Conservation (phyloP, 169 alveolate species). For the Eimeria acervulina region DNA sequence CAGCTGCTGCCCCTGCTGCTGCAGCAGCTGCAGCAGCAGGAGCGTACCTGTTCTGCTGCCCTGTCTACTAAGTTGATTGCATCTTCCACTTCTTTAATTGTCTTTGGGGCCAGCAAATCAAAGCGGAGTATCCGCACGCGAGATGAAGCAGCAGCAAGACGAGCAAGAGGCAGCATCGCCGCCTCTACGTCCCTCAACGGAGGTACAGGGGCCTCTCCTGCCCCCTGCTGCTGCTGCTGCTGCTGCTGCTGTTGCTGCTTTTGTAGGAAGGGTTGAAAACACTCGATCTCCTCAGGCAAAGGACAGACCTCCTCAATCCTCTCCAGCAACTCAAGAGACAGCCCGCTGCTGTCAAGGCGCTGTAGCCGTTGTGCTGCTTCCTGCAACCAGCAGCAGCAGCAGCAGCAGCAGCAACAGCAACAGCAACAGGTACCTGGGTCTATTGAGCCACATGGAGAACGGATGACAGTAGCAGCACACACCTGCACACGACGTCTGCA, state of each 20-base stretch:
- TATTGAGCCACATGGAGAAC: not conserved
- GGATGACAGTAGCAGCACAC: not conserved
- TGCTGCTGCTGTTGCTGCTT: constrained; percentile 32
- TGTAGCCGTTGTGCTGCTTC: constrained; percentile 80
- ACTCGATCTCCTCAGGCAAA: constrained; percentile 77
- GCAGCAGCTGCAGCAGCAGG: constrained; percentile 27
- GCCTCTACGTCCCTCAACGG: constrained; percentile 70
- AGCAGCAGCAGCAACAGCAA: not conserved
- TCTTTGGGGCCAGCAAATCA: constrained; percentile 2
- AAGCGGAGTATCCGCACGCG: constrained; percentile 15
- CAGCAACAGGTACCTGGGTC: not conserved
- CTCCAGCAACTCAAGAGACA: constrained; percentile 83
- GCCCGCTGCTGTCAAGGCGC: constrained; percentile 81
- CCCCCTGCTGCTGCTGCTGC: constrained; percentile 6
- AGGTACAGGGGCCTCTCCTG: not conserved
- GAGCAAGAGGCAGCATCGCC: constrained; percentile 34
- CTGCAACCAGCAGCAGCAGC: constrained; percentile 57
- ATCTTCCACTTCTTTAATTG: constrained; percentile 61
- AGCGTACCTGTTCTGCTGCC: constrained; percentile 85
- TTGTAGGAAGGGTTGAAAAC: constrained; percentile 16
- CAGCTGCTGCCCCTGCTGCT: too few species aligned
- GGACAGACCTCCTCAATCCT: constrained; percentile 85
- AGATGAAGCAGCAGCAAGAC: constrained; percentile 23
- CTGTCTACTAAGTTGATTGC: constrained; percentile 76
- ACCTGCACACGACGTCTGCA: not conserved